Percentiles rank a stretch among this genome's conserved stretches.
phyloP scores from a whole-genome alignment of 495 filamentous ascomycete genomes.

The Neurospora sp. region DNA sequence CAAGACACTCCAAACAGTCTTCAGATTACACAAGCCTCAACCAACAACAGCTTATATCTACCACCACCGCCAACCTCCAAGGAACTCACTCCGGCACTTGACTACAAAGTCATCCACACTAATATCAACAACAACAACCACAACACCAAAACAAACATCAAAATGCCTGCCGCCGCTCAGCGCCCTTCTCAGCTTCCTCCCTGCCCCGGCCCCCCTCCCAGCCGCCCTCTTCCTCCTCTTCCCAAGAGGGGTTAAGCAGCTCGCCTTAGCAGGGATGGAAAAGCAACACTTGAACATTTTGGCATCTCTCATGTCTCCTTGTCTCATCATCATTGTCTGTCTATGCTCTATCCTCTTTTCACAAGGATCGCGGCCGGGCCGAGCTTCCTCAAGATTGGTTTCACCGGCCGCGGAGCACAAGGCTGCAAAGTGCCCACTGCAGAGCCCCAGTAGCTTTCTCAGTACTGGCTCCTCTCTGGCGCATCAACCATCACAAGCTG shows the following conservation, averaged over 20 bases:
- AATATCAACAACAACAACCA: background rate
- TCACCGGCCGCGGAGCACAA: constrained; percentile 10
- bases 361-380: constrained; percentile 10
- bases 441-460: constrained; percentile 3
- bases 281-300: constrained; percentile 3
- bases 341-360: constrained; percentile 5
- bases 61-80: background rate
- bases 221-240: constrained; percentile 71
- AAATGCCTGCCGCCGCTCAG: constrained; percentile 51
- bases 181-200: constrained; percentile 66
- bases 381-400: constrained; percentile 2
- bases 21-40: background rate
- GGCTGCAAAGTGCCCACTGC: constrained; percentile 7
- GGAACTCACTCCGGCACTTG: background rate
- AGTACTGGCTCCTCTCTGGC: constrained; percentile 9
- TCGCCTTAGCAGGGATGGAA: background rate
- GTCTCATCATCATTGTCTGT: background rate
- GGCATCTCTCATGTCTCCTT: constrained; percentile 7
- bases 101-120: background rate
- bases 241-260: constrained; percentile 51
- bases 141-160: constrained; percentile 22
- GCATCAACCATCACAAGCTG: constrained; percentile 6
- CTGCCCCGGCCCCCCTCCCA: constrained; percentile 76
- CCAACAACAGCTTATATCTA: background rate
- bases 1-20: constrained; percentile 6